Evolutionary conservation across 2,329 filamentous ascomycete genomes (phyloP), one percentile per base, ranked within the genome.

Genomic region (Lithohypha guttulata): DNA sequence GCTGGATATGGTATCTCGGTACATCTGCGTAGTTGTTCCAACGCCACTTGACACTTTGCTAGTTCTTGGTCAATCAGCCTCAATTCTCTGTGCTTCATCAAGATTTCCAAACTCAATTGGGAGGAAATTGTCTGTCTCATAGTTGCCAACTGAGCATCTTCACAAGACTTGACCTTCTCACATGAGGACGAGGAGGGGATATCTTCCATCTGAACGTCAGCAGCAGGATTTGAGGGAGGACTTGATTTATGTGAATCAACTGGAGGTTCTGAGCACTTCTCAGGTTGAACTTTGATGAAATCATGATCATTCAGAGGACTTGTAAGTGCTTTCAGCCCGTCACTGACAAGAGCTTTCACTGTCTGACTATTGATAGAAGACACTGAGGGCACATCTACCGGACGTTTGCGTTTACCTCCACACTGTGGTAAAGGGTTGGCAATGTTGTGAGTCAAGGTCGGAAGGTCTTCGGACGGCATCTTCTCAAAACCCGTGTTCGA

Each of bases 31-130:
- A 98, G 69, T 64, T 96, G 91, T 63, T 98, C 91, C 51, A 96
- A 71, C 8, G 87, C 85, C 48, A 87, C 69, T 65, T 96, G 87
- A 56, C 87, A 95, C 66, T 95, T 96, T 49, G 85, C 89, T 49
- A 96, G 73, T 64, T 96, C 91, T 62, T 94, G 86, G 57, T 96
- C 85, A 59, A 96, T 94, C 51, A 94, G 70, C 42, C 87, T 84
- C 43, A 96, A 66, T 65, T 98, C 91, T 54, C 91, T 79, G 62
- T 98, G 91, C 69, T 95, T 96, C 58, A 93, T 66, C 47, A 96
- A 66, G 38, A 96, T 87, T 65, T 95, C 87, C 49, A 91, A 75
- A 54, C 86, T 84, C 59, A 96, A 81, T 61, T 95, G 83, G 46
- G 85, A 78, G 56, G 86, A 80, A 56, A 96, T 81, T 23, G 73